Conservation (phyloP, 371 early-diverging fungal genomes). For the Basidiobolus meristosporus region DNA sequence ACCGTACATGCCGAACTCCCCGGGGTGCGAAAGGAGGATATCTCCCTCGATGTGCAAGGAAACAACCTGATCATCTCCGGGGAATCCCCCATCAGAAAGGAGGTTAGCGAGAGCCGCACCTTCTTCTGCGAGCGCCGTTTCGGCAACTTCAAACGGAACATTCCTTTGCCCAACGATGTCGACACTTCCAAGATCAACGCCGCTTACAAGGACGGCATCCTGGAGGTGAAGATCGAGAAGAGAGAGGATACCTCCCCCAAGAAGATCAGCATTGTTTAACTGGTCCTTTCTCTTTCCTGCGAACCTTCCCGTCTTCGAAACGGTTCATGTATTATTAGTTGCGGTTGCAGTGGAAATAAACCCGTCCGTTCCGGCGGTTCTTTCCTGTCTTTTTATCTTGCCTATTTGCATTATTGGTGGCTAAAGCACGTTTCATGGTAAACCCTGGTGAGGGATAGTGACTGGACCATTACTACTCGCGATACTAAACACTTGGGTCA, state of each 20-base stretch:
- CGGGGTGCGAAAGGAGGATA: conserved; percentile 22
- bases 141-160: conserved; percentile 23
- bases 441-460: too few relatives aligned
- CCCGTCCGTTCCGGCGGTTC: too few relatives aligned
- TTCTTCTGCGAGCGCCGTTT: conserved; percentile 23
- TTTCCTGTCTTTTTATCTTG: too few relatives aligned
- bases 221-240: conserved; percentile 27
- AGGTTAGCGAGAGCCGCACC: conserved; percentile 12
- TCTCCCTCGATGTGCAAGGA: conserved; percentile 14
- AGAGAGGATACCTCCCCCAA: conserved; percentile 6
- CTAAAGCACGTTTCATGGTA: too few relatives aligned
- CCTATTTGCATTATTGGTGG: too few relatives aligned
- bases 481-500: too few relatives aligned
- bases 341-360: too few relatives aligned
- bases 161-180: conserved; percentile 24
- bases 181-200: conserved; percentile 22
- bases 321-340: too few relatives aligned
- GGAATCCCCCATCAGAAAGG: conserved; percentile 11
- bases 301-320: too few relatives aligned
- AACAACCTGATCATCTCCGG: conserved; percentile 14
- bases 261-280: conserved; percentile 12
- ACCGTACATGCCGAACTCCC: conserved; percentile 23
- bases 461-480: too few relatives aligned
- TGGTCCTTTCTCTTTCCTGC: conserved; percentile 1
- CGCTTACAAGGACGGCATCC: conserved; percentile 29